Evolutionary conservation across 768 basidiomycete species (phyloP).

Genomic region (Leccinum barrowsii): DNA sequence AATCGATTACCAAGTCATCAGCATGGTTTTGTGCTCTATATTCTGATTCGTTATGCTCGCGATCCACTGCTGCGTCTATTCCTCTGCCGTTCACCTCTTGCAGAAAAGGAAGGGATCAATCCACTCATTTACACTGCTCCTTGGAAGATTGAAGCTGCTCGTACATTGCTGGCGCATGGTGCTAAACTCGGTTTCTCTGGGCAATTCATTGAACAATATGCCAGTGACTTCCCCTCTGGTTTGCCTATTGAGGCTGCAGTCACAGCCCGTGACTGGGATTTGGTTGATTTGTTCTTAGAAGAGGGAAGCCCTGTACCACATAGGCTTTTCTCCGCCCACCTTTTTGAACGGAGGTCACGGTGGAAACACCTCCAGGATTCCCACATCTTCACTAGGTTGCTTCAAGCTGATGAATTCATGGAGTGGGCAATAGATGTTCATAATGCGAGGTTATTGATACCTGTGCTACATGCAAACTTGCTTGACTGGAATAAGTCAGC

Average conservation of each 20-base stretch:
- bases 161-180: background rate
- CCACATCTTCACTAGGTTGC: background rate
- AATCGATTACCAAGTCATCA: background rate
- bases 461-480: background rate
- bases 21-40: background rate
- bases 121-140: background rate
- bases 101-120: background rate
- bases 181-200: background rate
- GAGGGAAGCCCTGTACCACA: background rate
- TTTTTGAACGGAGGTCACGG: background rate
- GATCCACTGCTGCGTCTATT: background rate
- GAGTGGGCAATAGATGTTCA: background rate
- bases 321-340: background rate
- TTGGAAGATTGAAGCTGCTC: background rate
- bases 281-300: background rate
- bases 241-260: background rate
- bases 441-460: rapidly evolving
- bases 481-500: background rate
- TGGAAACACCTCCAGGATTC: rapidly evolving
- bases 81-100: background rate
- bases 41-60: background rate
- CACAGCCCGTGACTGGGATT: rapidly evolving
- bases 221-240: background rate
- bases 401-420: background rate
- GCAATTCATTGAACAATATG: too few species aligned